These are phyloP conservation scores for Takashimella tepidaria DNA, from an alignment of 1,284 basidiomycete genomes.

Conservation along the genomic window DNA sequence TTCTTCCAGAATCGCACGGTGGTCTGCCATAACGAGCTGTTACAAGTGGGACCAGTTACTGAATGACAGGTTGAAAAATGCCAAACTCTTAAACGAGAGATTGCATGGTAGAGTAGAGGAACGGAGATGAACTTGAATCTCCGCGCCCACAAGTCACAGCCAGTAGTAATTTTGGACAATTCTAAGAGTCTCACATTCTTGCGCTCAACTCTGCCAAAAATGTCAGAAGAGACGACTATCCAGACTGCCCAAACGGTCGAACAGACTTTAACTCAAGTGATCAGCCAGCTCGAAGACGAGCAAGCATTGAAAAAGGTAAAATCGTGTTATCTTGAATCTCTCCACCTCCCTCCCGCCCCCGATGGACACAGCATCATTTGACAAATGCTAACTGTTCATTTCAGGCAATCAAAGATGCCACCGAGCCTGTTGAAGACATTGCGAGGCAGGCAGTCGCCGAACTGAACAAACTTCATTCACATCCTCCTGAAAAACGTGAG, in stretches of 20 bases:
- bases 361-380: not conserved
- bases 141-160: too few relatives aligned
- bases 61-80: too few relatives aligned
- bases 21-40: slow-evolving; percentile 23
- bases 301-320: slow-evolving; percentile 43
- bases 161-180: too few relatives aligned
- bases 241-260: slow-evolving; percentile 13
- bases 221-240: not conserved
- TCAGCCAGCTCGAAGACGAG: slow-evolving; percentile 42
- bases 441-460: slow-evolving; percentile 36
- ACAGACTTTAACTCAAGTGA: slow-evolving; percentile 31
- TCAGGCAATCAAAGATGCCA: slow-evolving; percentile 41
- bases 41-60: too few relatives aligned
- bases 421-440: slow-evolving; percentile 44
- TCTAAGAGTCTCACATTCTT: too few relatives aligned
- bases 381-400: not conserved
- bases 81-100: too few relatives aligned
- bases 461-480: slow-evolving; percentile 44
- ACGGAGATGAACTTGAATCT: not conserved
- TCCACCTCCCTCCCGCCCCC: not conserved
- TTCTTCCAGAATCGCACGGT: slow-evolving; percentile 56
- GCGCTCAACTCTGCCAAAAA: not conserved
- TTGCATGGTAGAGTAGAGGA: too few relatives aligned
- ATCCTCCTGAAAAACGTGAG: slow-evolving; percentile 36
- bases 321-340: not conserved